Evolutionary conservation across 2,329 filamentous ascomycete species (phyloP), one percentile per base, ranked within the genome.

Genomic region (Alternaria sp.): DNA sequence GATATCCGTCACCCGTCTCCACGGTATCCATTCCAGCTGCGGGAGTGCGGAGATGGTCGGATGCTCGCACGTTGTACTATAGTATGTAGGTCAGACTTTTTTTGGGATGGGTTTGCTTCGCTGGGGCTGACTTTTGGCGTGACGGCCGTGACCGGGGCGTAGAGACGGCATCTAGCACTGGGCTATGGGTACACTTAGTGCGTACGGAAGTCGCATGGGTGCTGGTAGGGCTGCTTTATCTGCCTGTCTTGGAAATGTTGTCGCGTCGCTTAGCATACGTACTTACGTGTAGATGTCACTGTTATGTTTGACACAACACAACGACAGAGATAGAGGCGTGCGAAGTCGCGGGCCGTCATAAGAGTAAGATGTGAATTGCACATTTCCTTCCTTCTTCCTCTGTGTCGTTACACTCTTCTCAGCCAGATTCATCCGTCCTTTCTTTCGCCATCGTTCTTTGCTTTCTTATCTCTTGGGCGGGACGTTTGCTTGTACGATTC

Each of bases 241-340:
- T 65, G 53, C 55, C 61, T 58, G 58, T 67, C 61, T 41, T 41
- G 37, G 37, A 11, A 18, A n/a, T 37, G 60, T 57, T 63, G 60
- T 23, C 25, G 55, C 25, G 55, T 64, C 65, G 66, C 66, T 72
- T 70, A 70, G 58, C 57, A 63, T 33, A 62, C 46, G 15, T 55
- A 46, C 59, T 63, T 67, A 67, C 64, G 66, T 67, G 63, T 58
- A 63, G 33, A 12, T 26, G 46, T 20, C 50, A 54, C 41, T 37
- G 50, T 41, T 37, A 1, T 56, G 26, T 47, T 61, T 56, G 30
- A 49, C 49, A 43, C 44, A 53, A 30, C n/a, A 2, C n/a, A 6
- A 41, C 37, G 37, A 18, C 26, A 41, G 21, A 68, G 66, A 68
- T 68, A 68, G 64, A 59, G 49, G 61, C 61, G 49, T 58, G 33